Evolutionary conservation across 495 filamentous ascomycete genomes (phyloP).

Genomic region (Penicillium pulvis): DNA sequence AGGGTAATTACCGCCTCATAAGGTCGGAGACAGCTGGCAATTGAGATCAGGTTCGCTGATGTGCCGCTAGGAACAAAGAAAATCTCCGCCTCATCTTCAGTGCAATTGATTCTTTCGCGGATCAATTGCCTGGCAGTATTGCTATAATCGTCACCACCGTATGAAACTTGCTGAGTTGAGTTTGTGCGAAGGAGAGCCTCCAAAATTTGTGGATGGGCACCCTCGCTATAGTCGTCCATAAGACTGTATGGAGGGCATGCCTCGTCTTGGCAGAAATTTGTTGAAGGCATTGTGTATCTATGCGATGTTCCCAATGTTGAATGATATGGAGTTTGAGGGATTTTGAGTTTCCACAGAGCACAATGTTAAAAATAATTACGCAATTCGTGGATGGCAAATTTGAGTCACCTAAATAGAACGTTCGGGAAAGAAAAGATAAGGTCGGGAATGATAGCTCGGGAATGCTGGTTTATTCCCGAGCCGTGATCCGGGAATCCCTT

Average conservation of each 20-base stretch:
- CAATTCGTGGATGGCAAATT: conserved; percentile 12
- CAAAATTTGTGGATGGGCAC: conserved; percentile 46
- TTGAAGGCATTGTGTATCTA: conserved; percentile 24
- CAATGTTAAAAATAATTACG: neutral
- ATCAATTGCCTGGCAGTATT: conserved; percentile 36
- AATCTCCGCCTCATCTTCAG: conserved; percentile 42
- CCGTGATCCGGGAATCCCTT: conserved; percentile 21
- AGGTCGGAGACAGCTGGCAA: conserved; percentile 46
- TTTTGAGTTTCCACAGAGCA: neutral
- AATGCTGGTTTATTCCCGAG: conserved; percentile 30
- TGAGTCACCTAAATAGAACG: conserved; percentile 25
- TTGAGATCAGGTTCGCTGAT: conserved; percentile 46
- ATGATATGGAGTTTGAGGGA: neutral
- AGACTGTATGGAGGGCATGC: conserved; percentile 42
- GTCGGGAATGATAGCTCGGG: conserved; percentile 26
- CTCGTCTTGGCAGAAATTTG: conserved; percentile 34
- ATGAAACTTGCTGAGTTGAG: conserved; percentile 41
- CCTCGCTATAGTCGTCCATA: conserved; percentile 50
- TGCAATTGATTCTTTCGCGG: conserved; percentile 30
- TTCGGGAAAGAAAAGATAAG: conserved; percentile 17
- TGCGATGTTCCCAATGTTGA: conserved; percentile 1
- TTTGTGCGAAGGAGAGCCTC: conserved; percentile 44
- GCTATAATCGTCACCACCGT: conserved; percentile 42
- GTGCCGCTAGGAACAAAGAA: conserved; percentile 50
- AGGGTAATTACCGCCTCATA: conserved; percentile 47